Base-by-base conservation (phyloP, 257 asterid genomes). In the Solanum chilense region DNA sequence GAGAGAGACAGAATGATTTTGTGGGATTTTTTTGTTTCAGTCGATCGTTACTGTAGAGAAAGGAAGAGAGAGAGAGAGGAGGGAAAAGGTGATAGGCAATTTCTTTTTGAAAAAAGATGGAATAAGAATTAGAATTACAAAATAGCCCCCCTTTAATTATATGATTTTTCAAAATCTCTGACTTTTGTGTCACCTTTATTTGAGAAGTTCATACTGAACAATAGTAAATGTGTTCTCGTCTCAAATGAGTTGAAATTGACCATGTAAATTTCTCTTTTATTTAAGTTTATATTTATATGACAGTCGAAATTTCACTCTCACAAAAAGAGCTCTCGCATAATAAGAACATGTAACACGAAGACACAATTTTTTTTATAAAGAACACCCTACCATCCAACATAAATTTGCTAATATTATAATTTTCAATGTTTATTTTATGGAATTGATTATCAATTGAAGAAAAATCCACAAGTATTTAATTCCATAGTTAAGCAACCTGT, bases 71-170 rank as follows among this genome's bases (percentile, higher is more conserved):
- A 62, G 62, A 84, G 85, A 84, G 80, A n/a, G 41, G 78, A 86
- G 90, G 89, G 82, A 89, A 88, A 87, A 80, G 64, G 87, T 37
- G 27, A 23, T 3, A 5, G 68, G 82, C 87, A 77, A 47, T 35
- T 42, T 76, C 35, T 69, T 70, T 90, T 90, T 84, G 76, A 78
- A 90, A 90, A 87, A 42, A n/a, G 49, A 56, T 71, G 45, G 21
- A 56, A 37, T 14, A 39, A 20, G 16, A 7, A 47, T 9, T 78
- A 6, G 23, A 78, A 80, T 47, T 80, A 80, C 78, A 71, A 33
- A 71, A 9, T 71, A 21, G 68, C 27, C 11, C 60, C 83, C 83
- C 60, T 42, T 71, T 71, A 70, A 33, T 8, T 70, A 29, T 27
- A 33, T 68, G 29, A 9, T 29, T 29, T 29, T 69, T 75, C 18